phyloP scores from a whole-genome alignment of 305 asterid genomes.

The Nicotiana rustica region DNA sequence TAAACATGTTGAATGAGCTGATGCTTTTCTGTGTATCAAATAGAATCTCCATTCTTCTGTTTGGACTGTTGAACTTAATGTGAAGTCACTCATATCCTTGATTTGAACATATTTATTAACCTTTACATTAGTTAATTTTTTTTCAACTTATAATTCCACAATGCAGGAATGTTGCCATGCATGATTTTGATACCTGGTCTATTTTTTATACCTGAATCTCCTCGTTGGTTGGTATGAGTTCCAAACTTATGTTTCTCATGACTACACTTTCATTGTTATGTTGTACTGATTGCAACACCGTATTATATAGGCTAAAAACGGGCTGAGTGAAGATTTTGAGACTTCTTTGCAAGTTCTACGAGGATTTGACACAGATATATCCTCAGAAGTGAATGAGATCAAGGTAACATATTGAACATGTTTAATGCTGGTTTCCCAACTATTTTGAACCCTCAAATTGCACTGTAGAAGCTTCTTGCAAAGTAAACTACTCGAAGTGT shows the following conservation, averaged over 20 bases:
- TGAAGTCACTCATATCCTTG: background rate
- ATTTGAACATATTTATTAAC: background rate
- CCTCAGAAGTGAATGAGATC: conserved; percentile 79
- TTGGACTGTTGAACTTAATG: background rate
- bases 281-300: background rate
- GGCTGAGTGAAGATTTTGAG: conserved; percentile 75
- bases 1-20: background rate
- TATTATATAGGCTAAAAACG: conserved; percentile 75
- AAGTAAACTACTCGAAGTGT: background rate
- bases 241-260: conserved; percentile 13
- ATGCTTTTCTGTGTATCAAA: background rate
- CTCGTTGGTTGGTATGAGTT: conserved; percentile 92
- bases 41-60: conserved; percentile 3
- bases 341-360: conserved; percentile 87
- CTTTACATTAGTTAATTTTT: background rate
- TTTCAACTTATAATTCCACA: conserved; percentile 16
- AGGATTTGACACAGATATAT: conserved; percentile 84
- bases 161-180: conserved; percentile 80
- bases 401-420: conserved; percentile 55
- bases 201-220: conserved; percentile 90
- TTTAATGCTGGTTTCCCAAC: conserved; percentile 2
- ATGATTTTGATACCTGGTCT: conserved; percentile 81
- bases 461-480: conserved; percentile 7
- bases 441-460: conserved; percentile 11
- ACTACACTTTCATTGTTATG: background rate